Evolutionary conservation across 768 basidiomycete genomes (phyloP).

Genomic region (Boletus insuetus): DNA sequence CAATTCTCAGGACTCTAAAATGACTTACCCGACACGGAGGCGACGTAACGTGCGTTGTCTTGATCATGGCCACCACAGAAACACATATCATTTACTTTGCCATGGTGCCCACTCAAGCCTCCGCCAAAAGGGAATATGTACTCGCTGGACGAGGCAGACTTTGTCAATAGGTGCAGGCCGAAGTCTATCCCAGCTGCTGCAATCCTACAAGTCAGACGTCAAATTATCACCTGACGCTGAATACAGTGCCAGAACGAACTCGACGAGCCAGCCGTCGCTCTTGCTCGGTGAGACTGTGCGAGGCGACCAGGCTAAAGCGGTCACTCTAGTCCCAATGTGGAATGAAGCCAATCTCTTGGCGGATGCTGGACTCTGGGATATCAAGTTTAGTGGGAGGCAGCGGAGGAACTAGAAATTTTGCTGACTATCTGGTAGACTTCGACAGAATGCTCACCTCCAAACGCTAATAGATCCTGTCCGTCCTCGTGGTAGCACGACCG

Average conservation of each 20-base stretch:
- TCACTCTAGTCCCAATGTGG: slow-evolving; percentile 66
- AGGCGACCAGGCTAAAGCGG: slow-evolving; percentile 78
- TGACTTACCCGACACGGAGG: slow-evolving; percentile 69
- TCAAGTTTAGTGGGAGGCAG: slow-evolving; percentile 6
- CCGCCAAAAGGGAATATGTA: slow-evolving; percentile 71
- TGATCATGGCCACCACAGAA: slow-evolving; percentile 75
- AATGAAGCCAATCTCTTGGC: slow-evolving; percentile 63
- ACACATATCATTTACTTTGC: slow-evolving; percentile 70
- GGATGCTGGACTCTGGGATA: slow-evolving; percentile 39
- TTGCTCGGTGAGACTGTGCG: slow-evolving; percentile 62
- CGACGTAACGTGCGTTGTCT: slow-evolving; percentile 71
- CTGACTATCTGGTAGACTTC: slow-evolving; percentile 65
- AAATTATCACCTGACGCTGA: neutral
- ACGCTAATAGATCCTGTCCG: slow-evolving; percentile 62
- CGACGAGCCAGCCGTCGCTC: slow-evolving; percentile 65
- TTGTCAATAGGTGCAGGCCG: slow-evolving; percentile 67
- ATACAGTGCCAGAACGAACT: slow-evolving; percentile 44
- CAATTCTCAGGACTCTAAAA: neutral
- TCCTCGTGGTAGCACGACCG: slow-evolving; percentile 64
- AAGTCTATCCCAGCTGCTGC: slow-evolving; percentile 67
- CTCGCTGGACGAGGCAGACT: slow-evolving; percentile 46
- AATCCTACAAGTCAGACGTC: slow-evolving; percentile 44
- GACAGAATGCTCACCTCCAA: slow-evolving; percentile 72
- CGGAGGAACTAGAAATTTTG: slow-evolving; percentile 11
- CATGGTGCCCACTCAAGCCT: slow-evolving; percentile 79